phyloP scores from a whole-genome alignment of 129 eudicot genomes.

The Flaveria robusta region DNA sequence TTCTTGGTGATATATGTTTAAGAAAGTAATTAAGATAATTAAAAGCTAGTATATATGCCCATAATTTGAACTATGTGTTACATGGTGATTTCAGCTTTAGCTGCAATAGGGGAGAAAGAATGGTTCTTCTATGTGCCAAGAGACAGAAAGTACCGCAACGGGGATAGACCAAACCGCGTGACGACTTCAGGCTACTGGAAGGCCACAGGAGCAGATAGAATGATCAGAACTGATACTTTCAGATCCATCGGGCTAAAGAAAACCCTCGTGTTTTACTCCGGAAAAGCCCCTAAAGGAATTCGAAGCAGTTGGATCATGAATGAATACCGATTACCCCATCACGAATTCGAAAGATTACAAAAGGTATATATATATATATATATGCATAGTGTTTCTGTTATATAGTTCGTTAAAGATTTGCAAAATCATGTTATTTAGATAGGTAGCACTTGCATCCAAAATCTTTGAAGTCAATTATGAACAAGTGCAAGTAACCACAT shows the following conservation, averaged over 20 bases:
- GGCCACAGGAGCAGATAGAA: conserved; percentile 96
- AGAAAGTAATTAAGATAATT: not conserved
- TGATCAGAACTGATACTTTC: conserved; percentile 68
- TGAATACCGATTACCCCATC: conserved; percentile 91
- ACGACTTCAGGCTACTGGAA: conserved; percentile 98
- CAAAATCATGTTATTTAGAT: not conserved
- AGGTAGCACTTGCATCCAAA: too few relatives aligned
- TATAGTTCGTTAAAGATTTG: not conserved
- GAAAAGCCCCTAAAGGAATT: conserved; percentile 96
- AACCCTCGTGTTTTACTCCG: conserved; percentile 94
- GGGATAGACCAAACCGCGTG: conserved; percentile 94
- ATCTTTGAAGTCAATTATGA: too few relatives aligned
- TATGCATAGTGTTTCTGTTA: too few relatives aligned
- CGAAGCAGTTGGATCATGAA: conserved; percentile 98
- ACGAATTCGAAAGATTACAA: conserved; percentile 79
- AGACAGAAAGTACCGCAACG: conserved; percentile 87
- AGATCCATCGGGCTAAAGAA: conserved; percentile 87
- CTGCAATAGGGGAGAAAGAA: conserved; percentile 95
- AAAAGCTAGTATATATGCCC: not conserved
- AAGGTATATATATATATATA: conserved; percentile 72
- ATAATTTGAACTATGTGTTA: not conserved
- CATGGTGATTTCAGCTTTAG: conserved; percentile 51
- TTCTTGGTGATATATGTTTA: not conserved
- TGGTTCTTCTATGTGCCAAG: conserved; percentile 98
- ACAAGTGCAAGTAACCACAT: not conserved